phyloP scores from a whole-genome alignment of 2,329 filamentous ascomycete species.

The Albifimbria verrucaria region DNA sequence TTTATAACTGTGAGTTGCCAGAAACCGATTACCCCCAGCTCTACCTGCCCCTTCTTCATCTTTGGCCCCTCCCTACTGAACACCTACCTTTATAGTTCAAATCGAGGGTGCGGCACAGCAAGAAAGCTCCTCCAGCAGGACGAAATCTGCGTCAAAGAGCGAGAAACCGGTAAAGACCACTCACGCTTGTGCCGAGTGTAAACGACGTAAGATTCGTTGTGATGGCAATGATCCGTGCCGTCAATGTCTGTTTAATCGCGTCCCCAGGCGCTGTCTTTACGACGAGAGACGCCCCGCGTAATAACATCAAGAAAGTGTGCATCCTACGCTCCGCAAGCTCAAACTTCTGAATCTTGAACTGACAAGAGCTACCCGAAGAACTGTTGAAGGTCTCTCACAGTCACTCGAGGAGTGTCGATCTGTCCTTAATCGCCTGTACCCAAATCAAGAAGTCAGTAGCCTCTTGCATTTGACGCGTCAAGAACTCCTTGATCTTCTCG shows the following conservation, averaged over 20 bases:
- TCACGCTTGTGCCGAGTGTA: constrained; percentile 72
- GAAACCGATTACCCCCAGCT: background rate
- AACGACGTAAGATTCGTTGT: constrained; percentile 79
- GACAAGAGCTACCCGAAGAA: constrained; percentile 23
- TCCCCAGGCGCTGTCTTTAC: constrained; percentile 75
- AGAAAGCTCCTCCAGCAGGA: constrained; percentile 35
- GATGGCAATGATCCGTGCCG: constrained; percentile 79
- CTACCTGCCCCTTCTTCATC: background rate
- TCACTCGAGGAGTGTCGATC: constrained; percentile 63
- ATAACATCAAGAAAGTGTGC: constrained; percentile 75
- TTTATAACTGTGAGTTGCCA: background rate
- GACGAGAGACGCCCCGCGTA: constrained; percentile 75
- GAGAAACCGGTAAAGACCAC: constrained; percentile 52
- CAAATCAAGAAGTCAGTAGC: constrained; percentile 49
- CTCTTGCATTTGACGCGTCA: constrained; percentile 54
- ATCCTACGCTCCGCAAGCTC: constrained; percentile 1
- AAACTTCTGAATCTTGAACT: background rate
- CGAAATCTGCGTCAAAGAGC: constrained; percentile 33
- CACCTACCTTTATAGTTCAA: constrained; percentile 15
- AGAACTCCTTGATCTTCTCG: constrained; percentile 56
- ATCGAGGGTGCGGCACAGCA: constrained; percentile 52
- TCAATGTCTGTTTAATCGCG: constrained; percentile 77
- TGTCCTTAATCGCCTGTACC: constrained; percentile 60
- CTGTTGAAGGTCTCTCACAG: constrained; percentile 61
- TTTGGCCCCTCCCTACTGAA: background rate